Conservation (phyloP, 805 yeast species). For the Starmerella etchellsii region DNA sequence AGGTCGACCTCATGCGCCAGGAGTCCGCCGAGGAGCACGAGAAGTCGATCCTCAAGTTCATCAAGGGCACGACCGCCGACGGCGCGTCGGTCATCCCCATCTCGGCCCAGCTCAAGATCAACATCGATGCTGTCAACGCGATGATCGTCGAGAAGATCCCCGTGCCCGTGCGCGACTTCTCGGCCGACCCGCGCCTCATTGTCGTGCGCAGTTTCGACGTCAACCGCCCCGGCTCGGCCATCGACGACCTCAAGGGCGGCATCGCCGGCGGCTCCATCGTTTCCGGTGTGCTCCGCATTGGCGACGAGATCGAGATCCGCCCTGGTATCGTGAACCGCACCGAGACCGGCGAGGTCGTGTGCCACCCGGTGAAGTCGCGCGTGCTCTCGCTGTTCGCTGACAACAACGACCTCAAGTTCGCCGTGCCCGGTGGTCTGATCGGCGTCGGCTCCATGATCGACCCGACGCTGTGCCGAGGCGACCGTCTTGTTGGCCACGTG, state of each 20-base stretch:
- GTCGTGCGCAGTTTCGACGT: slow-evolving; percentile 98
- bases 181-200: slow-evolving; percentile 85
- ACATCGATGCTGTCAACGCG: slow-evolving; percentile 96
- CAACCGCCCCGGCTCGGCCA: slow-evolving; percentile 96
- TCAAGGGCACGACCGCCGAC: slow-evolving; percentile 96
- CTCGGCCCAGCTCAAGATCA: slow-evolving; percentile 95
- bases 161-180: slow-evolving; percentile 89
- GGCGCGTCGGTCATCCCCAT: slow-evolving; percentile 99
- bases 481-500: slow-evolving; percentile 97
- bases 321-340: slow-evolving; percentile 98
- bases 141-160: slow-evolving; percentile 92
- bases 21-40: slow-evolving; percentile 93
- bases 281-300: slow-evolving; percentile 91
- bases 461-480: slow-evolving; percentile 98
- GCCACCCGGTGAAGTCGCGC: slow-evolving; percentile 89
- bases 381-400: slow-evolving; percentile 93
- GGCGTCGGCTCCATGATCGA: slow-evolving; percentile 99
- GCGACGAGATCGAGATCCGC: slow-evolving; percentile 96
- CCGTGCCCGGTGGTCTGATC: slow-evolving; percentile 99
- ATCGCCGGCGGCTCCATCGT: slow-evolving; percentile 99
- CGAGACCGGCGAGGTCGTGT: slow-evolving; percentile 64
- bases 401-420: slow-evolving; percentile 93
- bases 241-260: slow-evolving; percentile 96
- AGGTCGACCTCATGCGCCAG: slow-evolving; percentile 97
- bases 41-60: slow-evolving; percentile 79